Evolutionary conservation across 2,329 filamentous ascomycete species (phyloP).

Genomic region (Fusarium aywerte): DNA sequence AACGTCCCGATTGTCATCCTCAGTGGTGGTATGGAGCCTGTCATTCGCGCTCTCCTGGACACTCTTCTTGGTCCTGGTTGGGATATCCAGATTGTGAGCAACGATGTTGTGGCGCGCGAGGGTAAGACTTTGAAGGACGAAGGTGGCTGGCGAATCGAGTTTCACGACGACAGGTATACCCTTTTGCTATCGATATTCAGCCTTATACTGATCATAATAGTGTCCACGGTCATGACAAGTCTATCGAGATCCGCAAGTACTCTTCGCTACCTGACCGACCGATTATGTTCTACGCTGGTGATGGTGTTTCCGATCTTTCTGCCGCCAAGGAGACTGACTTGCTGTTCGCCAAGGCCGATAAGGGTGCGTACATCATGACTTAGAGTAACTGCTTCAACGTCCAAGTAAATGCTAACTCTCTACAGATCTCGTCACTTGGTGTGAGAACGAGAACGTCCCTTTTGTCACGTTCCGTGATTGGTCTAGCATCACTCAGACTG

Average conservation of each 20-base stretch:
- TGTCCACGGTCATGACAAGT: conserved; percentile 97
- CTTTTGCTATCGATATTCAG: not conserved
- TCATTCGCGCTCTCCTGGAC: conserved; percentile 85
- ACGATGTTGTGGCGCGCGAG: conserved; percentile 73
- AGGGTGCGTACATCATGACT: conserved; percentile 64
- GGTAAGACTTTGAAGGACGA: conserved; percentile 80
- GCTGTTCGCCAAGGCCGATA: conserved; percentile 91
- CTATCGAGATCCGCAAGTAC: conserved; percentile 88
- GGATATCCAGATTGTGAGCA: conserved; percentile 90
- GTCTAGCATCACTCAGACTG: conserved; percentile 78
- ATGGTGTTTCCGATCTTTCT: conserved; percentile 91
- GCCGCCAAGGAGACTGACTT: conserved; percentile 93
- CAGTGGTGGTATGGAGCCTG: conserved; percentile 90
- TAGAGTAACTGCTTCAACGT: not conserved
- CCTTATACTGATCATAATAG: conserved; percentile 53
- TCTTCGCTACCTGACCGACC: conserved; percentile 79
- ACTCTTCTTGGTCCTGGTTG: conserved; percentile 81
- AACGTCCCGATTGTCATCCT: conserved; percentile 94
- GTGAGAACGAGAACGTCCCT: conserved; percentile 83
- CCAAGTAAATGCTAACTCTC: conserved; percentile 3
- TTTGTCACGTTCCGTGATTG: conserved; percentile 91
- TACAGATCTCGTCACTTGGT: conserved; percentile 86
- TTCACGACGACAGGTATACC: conserved; percentile 81
- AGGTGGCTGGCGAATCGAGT: conserved; percentile 87
- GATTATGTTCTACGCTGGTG: conserved; percentile 92